phyloP scores from a whole-genome alignment of 345 rosid species.

The Acer negundo region DNA sequence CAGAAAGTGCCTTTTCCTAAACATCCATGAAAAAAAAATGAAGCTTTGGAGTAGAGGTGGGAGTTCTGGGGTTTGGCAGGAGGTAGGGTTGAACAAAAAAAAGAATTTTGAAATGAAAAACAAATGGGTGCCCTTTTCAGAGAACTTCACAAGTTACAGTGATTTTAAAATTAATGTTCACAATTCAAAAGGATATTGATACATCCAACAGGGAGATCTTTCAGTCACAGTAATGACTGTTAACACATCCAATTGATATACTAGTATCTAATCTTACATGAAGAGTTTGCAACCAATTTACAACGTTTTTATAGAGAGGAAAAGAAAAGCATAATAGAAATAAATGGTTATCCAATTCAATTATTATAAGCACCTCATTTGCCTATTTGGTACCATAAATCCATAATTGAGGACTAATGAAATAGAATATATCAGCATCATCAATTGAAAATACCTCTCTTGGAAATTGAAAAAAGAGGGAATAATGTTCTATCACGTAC shows the following conservation, averaged over 20 bases:
- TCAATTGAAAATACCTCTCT: background rate
- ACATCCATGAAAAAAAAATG: background rate
- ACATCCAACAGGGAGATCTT: background rate
- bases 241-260: background rate
- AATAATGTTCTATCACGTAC: conserved; percentile 39
- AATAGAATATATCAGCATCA: background rate
- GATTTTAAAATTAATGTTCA: background rate
- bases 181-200: background rate
- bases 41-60: background rate
- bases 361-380: background rate
- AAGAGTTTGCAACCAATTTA: background rate
- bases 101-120: background rate
- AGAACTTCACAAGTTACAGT: background rate
- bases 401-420: background rate
- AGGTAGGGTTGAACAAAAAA: background rate
- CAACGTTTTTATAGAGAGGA: background rate
- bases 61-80: background rate
- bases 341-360: background rate
- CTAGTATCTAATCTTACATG: conserved; percentile 1
- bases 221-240: background rate
- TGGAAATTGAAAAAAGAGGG: background rate
- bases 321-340: background rate
- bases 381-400: background rate
- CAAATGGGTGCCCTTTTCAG: background rate
- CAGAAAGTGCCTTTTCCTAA: background rate